Evolutionary conservation across 2,329 filamentous ascomycete genomes (phyloP).

Genomic region (Diaporthe ampelina): DNA sequence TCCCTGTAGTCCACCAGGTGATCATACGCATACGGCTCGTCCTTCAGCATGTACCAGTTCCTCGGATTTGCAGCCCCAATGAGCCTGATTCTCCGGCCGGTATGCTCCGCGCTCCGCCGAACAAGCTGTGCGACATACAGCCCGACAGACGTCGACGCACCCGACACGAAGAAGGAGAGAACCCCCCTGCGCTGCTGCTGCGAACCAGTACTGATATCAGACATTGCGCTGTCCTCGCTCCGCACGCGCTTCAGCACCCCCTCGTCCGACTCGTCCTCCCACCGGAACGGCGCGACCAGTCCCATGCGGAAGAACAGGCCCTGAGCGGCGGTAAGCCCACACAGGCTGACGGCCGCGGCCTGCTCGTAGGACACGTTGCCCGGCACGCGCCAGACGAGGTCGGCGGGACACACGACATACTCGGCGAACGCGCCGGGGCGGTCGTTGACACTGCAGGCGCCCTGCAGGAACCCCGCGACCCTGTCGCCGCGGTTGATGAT

Average conservation of each 20-base stretch:
- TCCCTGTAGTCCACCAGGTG: slow-evolving; percentile 56
- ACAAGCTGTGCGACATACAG: slow-evolving; percentile 52
- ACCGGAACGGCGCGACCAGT: slow-evolving; percentile 52
- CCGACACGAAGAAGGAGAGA: slow-evolving; percentile 48
- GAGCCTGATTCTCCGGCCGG: slow-evolving; percentile 43
- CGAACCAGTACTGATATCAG: neutral
- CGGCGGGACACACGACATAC: slow-evolving; percentile 51
- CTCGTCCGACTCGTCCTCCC: slow-evolving; percentile 39
- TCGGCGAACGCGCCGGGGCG: slow-evolving; percentile 61
- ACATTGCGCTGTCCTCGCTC: neutral
- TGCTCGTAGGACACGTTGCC: slow-evolving; percentile 50
- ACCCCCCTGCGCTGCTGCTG: slow-evolving; percentile 15
- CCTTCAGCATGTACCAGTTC: slow-evolving; percentile 47
- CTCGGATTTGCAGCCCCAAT: slow-evolving; percentile 50
- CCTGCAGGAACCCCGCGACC: slow-evolving; percentile 59
- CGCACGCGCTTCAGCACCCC: slow-evolving; percentile 33
- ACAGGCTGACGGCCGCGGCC: slow-evolving; percentile 57
- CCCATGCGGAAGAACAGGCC: slow-evolving; percentile 55
- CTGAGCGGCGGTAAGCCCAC: slow-evolving; percentile 59
- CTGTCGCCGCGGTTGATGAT: slow-evolving; percentile 48
- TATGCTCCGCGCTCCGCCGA: slow-evolving; percentile 21
- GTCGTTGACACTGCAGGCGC: slow-evolving; percentile 57
- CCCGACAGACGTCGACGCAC: slow-evolving; percentile 52
- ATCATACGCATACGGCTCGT: slow-evolving; percentile 54
- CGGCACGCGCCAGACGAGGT: slow-evolving; percentile 56